phyloP scores from a whole-genome alignment of 2,329 filamentous ascomycete genomes.

The Nemania serpens region DNA sequence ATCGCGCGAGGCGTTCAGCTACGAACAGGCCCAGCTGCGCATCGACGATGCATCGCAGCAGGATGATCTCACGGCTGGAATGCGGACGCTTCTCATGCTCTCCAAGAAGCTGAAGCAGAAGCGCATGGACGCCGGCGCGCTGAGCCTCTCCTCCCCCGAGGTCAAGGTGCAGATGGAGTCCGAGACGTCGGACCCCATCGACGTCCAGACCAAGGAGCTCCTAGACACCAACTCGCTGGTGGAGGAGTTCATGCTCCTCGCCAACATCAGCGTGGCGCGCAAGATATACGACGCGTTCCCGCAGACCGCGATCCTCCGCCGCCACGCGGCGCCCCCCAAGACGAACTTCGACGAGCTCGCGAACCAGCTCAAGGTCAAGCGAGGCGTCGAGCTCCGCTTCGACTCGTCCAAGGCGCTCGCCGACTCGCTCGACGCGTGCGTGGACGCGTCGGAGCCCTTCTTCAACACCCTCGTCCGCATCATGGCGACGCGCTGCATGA shows the following conservation, averaged over 20 bases:
- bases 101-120: conserved; percentile 94
- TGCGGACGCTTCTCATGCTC: conserved; percentile 82
- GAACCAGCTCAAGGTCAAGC: conserved; percentile 88
- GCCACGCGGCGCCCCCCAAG: conserved; percentile 89
- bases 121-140: conserved; percentile 91
- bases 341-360: conserved; percentile 95
- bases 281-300: conserved; percentile 92
- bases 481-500: conserved; percentile 98
- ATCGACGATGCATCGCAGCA: conserved; percentile 89
- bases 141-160: conserved; percentile 97
- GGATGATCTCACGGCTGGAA: conserved; percentile 87
- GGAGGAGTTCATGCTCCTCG: conserved; percentile 98
- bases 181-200: conserved; percentile 93
- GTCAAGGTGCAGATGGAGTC: conserved; percentile 94
- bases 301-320: conserved; percentile 90
- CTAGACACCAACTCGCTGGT: conserved; percentile 97
- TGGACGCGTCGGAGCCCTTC: conserved; percentile 82
- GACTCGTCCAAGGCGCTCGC: conserved; percentile 93
- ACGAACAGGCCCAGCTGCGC: conserved; percentile 91
- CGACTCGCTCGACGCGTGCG: conserved; percentile 84
- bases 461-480: conserved; percentile 99
- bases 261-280: conserved; percentile 90
- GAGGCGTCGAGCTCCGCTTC: conserved; percentile 75
- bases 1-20: conserved; percentile 95
- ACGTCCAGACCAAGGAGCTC: conserved; percentile 92